Evolutionary conservation across 495 filamentous ascomycete genomes (phyloP), one percentile per base, ranked within the genome.

Genomic region (Lasiosphaeria ovina): DNA sequence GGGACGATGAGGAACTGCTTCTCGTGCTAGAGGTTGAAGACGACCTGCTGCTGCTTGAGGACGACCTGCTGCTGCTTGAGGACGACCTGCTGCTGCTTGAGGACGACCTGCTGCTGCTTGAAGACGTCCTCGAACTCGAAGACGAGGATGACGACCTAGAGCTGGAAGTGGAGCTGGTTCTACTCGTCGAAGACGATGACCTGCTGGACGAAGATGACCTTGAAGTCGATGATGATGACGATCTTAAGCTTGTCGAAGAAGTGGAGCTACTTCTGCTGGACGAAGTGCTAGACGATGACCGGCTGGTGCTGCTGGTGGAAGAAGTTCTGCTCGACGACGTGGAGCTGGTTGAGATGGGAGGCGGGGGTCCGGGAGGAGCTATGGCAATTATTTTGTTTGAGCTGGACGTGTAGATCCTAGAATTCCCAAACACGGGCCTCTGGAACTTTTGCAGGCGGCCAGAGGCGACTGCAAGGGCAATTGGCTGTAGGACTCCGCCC

Each of bases 391-490:
- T 50, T 34, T 65, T 63, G 14, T 71, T 74, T 3, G 65, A 59
- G 31, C 72, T 63, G 11, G 71, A 66, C 8, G 76, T 55, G 59
- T 81, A 82, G 3, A 79, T 60, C 54, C 75, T 63, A 1, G 65
- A 72, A 62, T 82, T 67, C 31, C 80, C 79, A 62, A 82, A 82
- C 1, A 70, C 71, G 7, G 80, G 77, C 2, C 79, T 69, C 11
- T 72, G 69, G 54, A 81, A 82, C 63, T 81, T 82, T 7, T 71
- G 70, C 14, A 74, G 33, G 0, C 74, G 69, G 8, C 64, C 66
- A 10, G 68, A 74, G 40, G 68, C 63, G 3, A 74, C 72, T 14
- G 42, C 55, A 6, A 78, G 33, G 31, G 62, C 66, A 57, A 81
- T 75, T 5, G 62, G 68, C 17, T 67, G 62, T 44, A 81, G 49